These are phyloP conservation scores for Quercus rubra DNA, from an alignment of 306 rosid genomes.

Conservation along the genomic window DNA sequence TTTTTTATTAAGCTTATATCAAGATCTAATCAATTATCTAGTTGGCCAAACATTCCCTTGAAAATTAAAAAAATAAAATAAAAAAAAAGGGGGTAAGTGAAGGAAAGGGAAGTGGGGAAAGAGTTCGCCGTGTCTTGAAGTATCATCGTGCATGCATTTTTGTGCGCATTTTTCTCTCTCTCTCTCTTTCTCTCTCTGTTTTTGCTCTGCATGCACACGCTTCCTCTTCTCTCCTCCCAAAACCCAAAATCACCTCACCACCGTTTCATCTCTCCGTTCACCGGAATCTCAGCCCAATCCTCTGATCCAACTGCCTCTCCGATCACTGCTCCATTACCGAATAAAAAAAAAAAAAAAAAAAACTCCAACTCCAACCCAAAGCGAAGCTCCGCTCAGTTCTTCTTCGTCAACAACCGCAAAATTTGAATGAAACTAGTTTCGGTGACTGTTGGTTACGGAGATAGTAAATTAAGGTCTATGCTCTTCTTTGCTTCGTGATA, in stretches of 20 bases:
- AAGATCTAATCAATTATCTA: not conserved
- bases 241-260: slow-evolving; percentile 11
- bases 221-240: slow-evolving; percentile 29
- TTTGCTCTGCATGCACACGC: slow-evolving; percentile 91
- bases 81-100: slow-evolving; percentile 31
- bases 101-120: slow-evolving; percentile 25
- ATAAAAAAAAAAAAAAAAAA: slow-evolving; percentile 4
- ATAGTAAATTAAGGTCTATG: slow-evolving; percentile 6
- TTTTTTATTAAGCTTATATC: not conserved
- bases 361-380: not conserved
- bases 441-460: not conserved
- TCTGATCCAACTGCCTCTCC: slow-evolving; percentile 4
- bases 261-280: slow-evolving; percentile 27
- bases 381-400: not conserved
- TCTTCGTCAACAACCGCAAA: not conserved
- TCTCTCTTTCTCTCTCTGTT: slow-evolving; percentile 27
- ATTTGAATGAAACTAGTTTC: slow-evolving; percentile 1
- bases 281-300: slow-evolving; percentile 24
- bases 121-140: slow-evolving; percentile 96
- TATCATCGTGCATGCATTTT: slow-evolving; percentile 99
- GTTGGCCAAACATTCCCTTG: not conserved
- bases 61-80: not conserved
- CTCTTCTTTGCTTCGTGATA: slow-evolving; percentile 16
- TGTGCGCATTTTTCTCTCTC: slow-evolving; percentile 33
- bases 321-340: slow-evolving; percentile 1